These are phyloP conservation scores for Boletus barrowsii DNA, from an alignment of 768 basidiomycete genomes.

Conservation along the genomic window DNA sequence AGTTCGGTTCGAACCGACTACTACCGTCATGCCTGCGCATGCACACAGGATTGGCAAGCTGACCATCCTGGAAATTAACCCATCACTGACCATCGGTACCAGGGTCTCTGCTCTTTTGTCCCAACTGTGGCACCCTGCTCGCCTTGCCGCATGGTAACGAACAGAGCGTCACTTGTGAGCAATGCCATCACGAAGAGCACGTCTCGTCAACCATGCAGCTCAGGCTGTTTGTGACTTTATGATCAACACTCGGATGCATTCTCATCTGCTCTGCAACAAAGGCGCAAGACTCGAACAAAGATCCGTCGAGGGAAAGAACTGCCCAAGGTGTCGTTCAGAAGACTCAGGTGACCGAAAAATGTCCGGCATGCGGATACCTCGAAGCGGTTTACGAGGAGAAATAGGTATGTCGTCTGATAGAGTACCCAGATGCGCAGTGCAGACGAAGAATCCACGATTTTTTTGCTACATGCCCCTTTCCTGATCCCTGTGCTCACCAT, in stretches of 20 bases:
- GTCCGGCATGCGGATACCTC: conserved; percentile 80
- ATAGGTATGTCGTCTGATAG: conserved; percentile 51
- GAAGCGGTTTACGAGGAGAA: conserved; percentile 87
- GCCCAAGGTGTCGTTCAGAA: conserved; percentile 43
- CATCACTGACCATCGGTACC: conserved; percentile 4
- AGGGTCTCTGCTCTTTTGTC: conserved; percentile 95
- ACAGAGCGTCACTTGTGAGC: conserved; percentile 76
- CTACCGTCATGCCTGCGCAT: conserved; percentile 20
- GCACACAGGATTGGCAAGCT: conserved; percentile 49
- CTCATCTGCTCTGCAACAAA: conserved; percentile 82
- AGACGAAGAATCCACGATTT: too few species aligned
- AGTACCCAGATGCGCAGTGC: conserved; percentile 70
- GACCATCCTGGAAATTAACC: neutral
- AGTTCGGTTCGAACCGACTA: too few species aligned
- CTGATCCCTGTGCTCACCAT: too few species aligned
- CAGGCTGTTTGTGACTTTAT: conserved; percentile 28
- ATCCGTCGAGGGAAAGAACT: conserved; percentile 69
- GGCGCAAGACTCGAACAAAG: conserved; percentile 87
- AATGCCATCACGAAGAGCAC: conserved; percentile 81
- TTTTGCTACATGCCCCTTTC: too few species aligned
- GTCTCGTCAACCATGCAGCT: conserved; percentile 29
- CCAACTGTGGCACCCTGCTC: conserved; percentile 86
- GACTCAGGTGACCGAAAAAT: conserved; percentile 79
- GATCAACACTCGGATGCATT: conserved; percentile 94
- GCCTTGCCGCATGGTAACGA: conserved; percentile 76